These are phyloP conservation scores for Scheffersomyces insectosa DNA, from an alignment of 1,139 yeast genomes.

Conservation along the genomic window DNA sequence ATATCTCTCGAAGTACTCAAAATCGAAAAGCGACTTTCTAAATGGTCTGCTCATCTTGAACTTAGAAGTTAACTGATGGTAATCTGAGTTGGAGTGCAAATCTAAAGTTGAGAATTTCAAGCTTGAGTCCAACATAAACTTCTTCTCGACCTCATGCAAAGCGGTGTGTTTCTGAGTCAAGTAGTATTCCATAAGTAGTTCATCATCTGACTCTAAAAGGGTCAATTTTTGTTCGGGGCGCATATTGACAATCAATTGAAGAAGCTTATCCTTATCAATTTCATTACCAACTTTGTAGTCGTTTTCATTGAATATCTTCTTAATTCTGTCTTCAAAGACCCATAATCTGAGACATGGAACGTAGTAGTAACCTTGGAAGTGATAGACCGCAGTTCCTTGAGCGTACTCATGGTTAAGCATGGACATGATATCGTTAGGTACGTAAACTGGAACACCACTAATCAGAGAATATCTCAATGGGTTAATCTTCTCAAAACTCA, in stretches of 20 bases:
- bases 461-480: constrained; percentile 34
- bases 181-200: constrained; percentile 11
- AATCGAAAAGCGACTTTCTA: constrained; percentile 31
- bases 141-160: constrained; percentile 14
- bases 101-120: constrained; percentile 19
- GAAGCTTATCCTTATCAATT: constrained; percentile 13
- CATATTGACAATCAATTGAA: constrained; percentile 14
- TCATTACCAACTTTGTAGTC: constrained; percentile 13
- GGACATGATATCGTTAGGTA: constrained; percentile 36
- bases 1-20: constrained; percentile 24
- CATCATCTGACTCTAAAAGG: constrained; percentile 9
- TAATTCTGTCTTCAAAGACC: constrained; percentile 26
- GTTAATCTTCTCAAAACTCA: constrained; percentile 28
- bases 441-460: constrained; percentile 38
- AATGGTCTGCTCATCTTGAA: constrained; percentile 31
- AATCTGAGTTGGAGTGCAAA: constrained; percentile 17
- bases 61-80: constrained; percentile 23
- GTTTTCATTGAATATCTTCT: constrained; percentile 12
- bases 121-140: constrained; percentile 22
- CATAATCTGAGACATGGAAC: constrained; percentile 34
- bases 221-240: constrained; percentile 7
- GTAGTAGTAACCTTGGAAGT: constrained; percentile 28
- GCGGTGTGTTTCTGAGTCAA: constrained; percentile 12
- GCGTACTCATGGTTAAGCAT: constrained; percentile 34
- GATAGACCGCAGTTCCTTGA: constrained; percentile 25